Base-by-base conservation (phyloP, 257 asterid species). In the Lycium barbarum region DNA sequence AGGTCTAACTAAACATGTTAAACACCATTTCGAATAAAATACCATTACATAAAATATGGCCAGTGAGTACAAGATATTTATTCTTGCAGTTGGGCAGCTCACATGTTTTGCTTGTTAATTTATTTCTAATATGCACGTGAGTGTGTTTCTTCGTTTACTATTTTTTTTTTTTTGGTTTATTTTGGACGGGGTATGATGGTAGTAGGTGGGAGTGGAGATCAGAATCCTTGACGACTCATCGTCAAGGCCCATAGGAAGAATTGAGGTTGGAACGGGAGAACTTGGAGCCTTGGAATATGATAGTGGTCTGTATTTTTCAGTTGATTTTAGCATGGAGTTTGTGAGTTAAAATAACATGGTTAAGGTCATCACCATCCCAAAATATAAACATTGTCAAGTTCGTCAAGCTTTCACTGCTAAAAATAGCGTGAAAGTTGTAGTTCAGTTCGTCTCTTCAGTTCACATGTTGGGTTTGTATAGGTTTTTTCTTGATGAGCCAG, bases 351-450 rank as follows among this genome's bases (percentile, higher is more conserved):
- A 12, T 26, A 15, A 33, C 73, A 35, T 67, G 22, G 22, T 36
- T 67, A 67, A 67, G 74, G 35, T 14, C n/a, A 33, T 65, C 74
- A 67, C 14, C 74, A 35, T 67, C 49, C 49, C 74, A 14, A 67
- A 67, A 35, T 67, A 14, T 67, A 35, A 35, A 13, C 74, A 14
- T 67, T 35, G 11, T 14, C 18, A 12, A 66, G 73, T 6, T 2
- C 0, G 7, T 33, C 72, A 66, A 33, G 47, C 20, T 3, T 35
- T 66, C 40, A 11, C 5, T 35, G 18, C 43, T 65, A 65, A 65
- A 62, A 66, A 33, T 66, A 33, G 73, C 73, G 12, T 33, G 20
- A 8, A 11, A 33, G n/a, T 33, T 66, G 47, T 66, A 26, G 43
- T 26, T 67, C 17, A 35, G 49, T 67, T 66, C 2, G 5, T 66